Evolutionary conservation across 306 rosid genomes (phyloP), one percentile per base, ranked within the genome.

Genomic region (Morella rubra): DNA sequence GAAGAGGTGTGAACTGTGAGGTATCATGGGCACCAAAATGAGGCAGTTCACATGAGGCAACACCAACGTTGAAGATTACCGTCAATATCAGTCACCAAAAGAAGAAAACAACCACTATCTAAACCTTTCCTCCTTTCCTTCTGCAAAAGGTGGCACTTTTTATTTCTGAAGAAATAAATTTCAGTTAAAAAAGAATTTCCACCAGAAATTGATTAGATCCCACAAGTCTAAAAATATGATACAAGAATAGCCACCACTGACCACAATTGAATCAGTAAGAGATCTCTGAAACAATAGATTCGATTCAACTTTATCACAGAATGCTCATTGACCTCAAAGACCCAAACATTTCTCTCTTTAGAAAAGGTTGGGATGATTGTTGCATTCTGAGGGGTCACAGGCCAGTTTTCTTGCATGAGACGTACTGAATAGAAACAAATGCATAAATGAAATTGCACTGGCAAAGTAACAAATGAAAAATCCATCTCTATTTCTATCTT

Each of bases 1-100:
- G 65, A 58, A 58, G 65, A 58, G 41, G 22, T n/a, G n/a, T n/a
- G n/a, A n/a, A n/a, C n/a, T 58, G 6, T 58, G 65, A 58, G 65
- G 32, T 18, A 58, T 16, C 65, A 59, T 11, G 41, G 40, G 24
- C 65, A 11, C 41, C 10, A 59, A 22, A 13, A 59, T 59, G 18
- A 24, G 41, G 65, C 42, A 59, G 65, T 24, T 11, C 65, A 59
- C 4, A 9, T 8, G 41, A 16, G 65, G 37, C 41, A 22, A 8
- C 41, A 59, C 22, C 37, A 5, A 4, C 4, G 65, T 59, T 7
- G 1, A 24, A 9, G 61, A 24, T 59, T 12, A 24, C 8, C 37
- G 20, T 62, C 44, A 62, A 62, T 62, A 14, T 45, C 46, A 62
- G 2, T 2, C 9, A 40, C 46, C 69, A 64, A 40, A 40, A 37